Evolutionary conservation across 768 basidiomycete species (phyloP), one percentile per base, ranked within the genome.

Genomic region (Dictyophora rubrovolvata): DNA sequence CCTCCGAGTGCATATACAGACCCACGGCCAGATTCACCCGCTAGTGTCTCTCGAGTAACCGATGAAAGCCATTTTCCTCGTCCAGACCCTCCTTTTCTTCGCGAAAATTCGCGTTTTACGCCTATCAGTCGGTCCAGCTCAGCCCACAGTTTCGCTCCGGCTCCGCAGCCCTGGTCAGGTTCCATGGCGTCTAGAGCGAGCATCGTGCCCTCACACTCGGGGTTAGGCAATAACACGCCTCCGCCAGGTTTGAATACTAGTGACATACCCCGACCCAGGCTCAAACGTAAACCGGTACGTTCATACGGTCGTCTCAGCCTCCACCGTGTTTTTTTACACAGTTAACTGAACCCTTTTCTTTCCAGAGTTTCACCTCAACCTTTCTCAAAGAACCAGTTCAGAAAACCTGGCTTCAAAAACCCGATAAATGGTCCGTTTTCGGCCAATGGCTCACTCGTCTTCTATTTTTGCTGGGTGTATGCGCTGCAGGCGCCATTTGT

Each of bases 371-470:
- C 33, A 77, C 55, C 23, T 48, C 36, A 8, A 56, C 35, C 9
- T 55, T 63, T 49, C 62, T 73, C 28, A 71, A 69, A 62, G 70
- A 66, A 28, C 70, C 70, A 59, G 69, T 73, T 55, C 68, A 72
- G 59, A 84, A 84, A 66, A 78, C 78, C 18, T 80, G 79, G 79
- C 61, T 78, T 53, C 64, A 69, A 64, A 74, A 65, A 65, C 66
- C 59, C 48, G 81, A 80, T 64, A 72, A 63, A 48, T 77, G 67
- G 62, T 70, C 69, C 65, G 72, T 69, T 63, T 73, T 73, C 61
- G 77, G 75, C 60, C 77, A 75, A 63, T 82, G 78, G 77, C 64
- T 81, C 55, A 81, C 79, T 0, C 68, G 80, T 52, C 65, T 60
- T 1, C 67, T 71, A 23, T 60, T 79, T 54, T 14, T 79, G 17